Base-by-base conservation (phyloP, 2,329 filamentous ascomycete genomes). In the Ophiostoma pallidulum region DNA sequence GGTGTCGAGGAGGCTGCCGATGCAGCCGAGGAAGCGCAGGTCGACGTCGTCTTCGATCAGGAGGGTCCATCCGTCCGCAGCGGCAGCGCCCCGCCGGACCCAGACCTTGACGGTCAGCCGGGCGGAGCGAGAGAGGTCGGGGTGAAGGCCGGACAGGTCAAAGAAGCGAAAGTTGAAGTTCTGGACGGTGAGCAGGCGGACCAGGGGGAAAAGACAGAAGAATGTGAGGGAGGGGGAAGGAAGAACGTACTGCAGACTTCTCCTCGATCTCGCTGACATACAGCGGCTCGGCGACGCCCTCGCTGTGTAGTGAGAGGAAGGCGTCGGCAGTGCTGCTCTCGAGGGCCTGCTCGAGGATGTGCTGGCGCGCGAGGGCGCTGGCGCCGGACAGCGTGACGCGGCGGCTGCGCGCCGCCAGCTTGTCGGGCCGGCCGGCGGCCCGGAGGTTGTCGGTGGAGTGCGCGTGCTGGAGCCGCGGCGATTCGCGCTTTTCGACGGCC, bases 131-230 rank as follows among this genome's bases (percentile, higher is more conserved):
- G 84, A 83, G 19, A 89, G 71, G 3, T 66, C 61, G 0, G 84
- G 75, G 0, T 76, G 78, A 53, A 75, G 79, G 6, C 72, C 66
- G 20, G 75, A 74, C 6, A 95, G 73, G 52, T 94, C 84, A 61
- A 96, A 94, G 61, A 86, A 84, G 37, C 79, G 80, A 62, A 95
- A 97, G 57, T 84, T 88, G 53, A 92, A 92, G 62, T 96, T 96
- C 75, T 77, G 13, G 4, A 8, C 9, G 10, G 28, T 29, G 35
- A 22, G 41, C 18, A 24, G 36, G 24, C n/a, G n/a, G n/a, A n/a
- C n/a, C n/a, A n/a, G n/a, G n/a, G n/a, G n/a, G n/a, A n/a, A n/a
- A n/a, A n/a, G n/a, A n/a, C n/a, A n/a, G n/a, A n/a, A n/a, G n/a
- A n/a, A 28, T 28, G 9, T 14, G 4, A 18, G 14, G 20, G 6